Evolutionary conservation across 1,284 basidiomycete genomes (phyloP).

Genomic region (Hortiboletus rubellus): DNA sequence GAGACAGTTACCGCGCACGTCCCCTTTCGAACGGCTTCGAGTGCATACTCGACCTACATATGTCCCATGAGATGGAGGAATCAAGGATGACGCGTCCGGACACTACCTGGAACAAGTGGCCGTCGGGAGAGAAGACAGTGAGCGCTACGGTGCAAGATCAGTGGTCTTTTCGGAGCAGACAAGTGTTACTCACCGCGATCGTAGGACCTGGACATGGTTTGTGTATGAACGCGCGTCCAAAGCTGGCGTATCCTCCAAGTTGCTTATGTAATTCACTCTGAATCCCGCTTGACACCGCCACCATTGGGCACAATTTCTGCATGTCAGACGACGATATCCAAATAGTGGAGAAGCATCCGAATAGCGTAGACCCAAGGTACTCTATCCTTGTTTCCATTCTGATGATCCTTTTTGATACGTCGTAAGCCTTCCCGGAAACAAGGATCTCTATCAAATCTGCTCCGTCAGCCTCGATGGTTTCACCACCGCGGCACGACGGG

Average conservation of each 20-base stretch:
- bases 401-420: not conserved
- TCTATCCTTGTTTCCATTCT: too few species aligned
- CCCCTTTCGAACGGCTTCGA: constrained; percentile 95
- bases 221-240: constrained; percentile 54
- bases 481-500: constrained; percentile 37
- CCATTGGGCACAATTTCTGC: not conserved
- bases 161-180: not conserved
- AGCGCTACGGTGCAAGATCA: constrained; percentile 56
- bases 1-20: constrained; percentile 83
- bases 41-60: constrained; percentile 92
- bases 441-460: constrained; percentile 52
- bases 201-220: constrained; percentile 37
- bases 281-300: constrained; percentile 20
- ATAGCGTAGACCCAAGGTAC: constrained; percentile 12
- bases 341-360: constrained; percentile 17
- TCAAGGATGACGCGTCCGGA: constrained; percentile 21
- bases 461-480: constrained; percentile 40
- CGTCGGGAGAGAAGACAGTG: constrained; percentile 94
- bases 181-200: constrained; percentile 34
- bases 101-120: constrained; percentile 86
- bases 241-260: constrained; percentile 21
- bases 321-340: constrained; percentile 31
- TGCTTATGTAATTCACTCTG: constrained; percentile 34
- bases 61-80: constrained; percentile 21
- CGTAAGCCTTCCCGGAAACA: constrained; percentile 15